phyloP scores from a whole-genome alignment of 352 stramenopile species.

The Globisporangium ultimum region DNA sequence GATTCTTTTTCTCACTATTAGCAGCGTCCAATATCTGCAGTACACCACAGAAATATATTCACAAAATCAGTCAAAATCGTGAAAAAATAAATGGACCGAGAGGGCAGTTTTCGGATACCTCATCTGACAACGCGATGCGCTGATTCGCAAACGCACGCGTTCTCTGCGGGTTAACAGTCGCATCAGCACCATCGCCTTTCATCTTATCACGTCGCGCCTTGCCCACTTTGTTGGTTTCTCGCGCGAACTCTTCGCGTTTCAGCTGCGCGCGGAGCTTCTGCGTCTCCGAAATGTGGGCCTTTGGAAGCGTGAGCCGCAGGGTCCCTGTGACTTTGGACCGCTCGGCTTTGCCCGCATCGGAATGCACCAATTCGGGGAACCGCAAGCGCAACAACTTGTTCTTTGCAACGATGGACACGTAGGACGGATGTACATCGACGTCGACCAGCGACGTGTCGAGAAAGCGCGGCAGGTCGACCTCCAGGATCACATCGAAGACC shows the following conservation, averaged over 20 bases:
- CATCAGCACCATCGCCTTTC: background rate
- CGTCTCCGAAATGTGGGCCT: slow-evolving; percentile 37
- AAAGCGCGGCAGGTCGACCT: slow-evolving; percentile 84
- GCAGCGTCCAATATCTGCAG: slow-evolving; percentile 3
- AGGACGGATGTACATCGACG: slow-evolving; percentile 91
- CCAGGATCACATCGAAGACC: slow-evolving; percentile 57
- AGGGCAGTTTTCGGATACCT: background rate
- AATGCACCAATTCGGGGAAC: slow-evolving; percentile 58
- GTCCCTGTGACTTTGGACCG: slow-evolving; percentile 50
- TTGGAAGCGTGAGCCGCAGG: slow-evolving; percentile 49
- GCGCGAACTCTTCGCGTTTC: slow-evolving; percentile 28
- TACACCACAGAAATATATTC: too few species aligned
- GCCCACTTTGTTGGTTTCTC: slow-evolving; percentile 2
- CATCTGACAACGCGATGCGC: background rate
- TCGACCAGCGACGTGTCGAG: slow-evolving; percentile 93
- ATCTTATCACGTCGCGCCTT: slow-evolving; percentile 8
- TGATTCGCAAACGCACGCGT: background rate
- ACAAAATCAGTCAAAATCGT: too few species aligned
- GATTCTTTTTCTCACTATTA: background rate
- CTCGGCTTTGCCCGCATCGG: slow-evolving; percentile 47
- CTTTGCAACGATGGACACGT: slow-evolving; percentile 93
- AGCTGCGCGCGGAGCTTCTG: slow-evolving; percentile 37
- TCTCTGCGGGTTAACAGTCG: background rate
- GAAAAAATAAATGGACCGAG: too few species aligned
- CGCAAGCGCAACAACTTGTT: slow-evolving; percentile 83